These are phyloP conservation scores for Samsoniella hepiali DNA, from an alignment of 2,329 filamentous ascomycete genomes.

Conservation along the genomic window DNA sequence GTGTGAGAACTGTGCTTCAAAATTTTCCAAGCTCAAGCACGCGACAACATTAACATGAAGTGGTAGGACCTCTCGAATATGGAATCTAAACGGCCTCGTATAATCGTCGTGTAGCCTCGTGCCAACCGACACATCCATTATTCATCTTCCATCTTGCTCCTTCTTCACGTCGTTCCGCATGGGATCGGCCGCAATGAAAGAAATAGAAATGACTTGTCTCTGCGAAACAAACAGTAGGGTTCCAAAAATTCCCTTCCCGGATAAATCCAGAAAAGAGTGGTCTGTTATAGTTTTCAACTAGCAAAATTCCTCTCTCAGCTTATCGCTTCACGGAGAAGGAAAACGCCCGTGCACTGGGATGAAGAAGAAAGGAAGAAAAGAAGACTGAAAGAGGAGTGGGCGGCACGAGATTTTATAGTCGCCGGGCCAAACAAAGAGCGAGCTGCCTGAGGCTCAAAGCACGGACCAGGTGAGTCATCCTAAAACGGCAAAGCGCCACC, in stretches of 20 bases:
- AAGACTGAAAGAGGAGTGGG: conserved; percentile 28
- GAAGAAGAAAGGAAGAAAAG: conserved; percentile 45
- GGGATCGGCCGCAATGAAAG: conserved; percentile 41
- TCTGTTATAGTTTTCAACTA: conserved; percentile 82
- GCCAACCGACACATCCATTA: not conserved
- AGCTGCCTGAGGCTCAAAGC: conserved; percentile 15
- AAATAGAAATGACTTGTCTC: conserved; percentile 26
- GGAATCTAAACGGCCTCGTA: too few relatives aligned
- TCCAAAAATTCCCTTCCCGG: conserved; percentile 73
- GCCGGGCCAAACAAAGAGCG: not conserved
- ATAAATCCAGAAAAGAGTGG: conserved; percentile 64
- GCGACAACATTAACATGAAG: not conserved
- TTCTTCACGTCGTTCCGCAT: conserved; percentile 39
- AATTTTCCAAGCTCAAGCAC: not conserved
- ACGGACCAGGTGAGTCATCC: conserved; percentile 14
- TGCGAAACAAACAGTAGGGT: conserved; percentile 30
- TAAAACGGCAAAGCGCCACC: not conserved
- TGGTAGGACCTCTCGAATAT: too few relatives aligned
- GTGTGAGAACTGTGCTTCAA: not conserved
- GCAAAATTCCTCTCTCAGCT: conserved; percentile 78
- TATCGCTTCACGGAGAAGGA: conserved; percentile 60
- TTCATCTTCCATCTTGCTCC: conserved; percentile 21
- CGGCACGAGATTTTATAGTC: conserved; percentile 34
- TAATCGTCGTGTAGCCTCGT: too few relatives aligned
- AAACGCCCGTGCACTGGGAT: conserved; percentile 68